Evolutionary conservation across 2,329 filamentous ascomycete genomes (phyloP), one percentile per base, ranked within the genome.

Genomic region (Chaetomium sp.): DNA sequence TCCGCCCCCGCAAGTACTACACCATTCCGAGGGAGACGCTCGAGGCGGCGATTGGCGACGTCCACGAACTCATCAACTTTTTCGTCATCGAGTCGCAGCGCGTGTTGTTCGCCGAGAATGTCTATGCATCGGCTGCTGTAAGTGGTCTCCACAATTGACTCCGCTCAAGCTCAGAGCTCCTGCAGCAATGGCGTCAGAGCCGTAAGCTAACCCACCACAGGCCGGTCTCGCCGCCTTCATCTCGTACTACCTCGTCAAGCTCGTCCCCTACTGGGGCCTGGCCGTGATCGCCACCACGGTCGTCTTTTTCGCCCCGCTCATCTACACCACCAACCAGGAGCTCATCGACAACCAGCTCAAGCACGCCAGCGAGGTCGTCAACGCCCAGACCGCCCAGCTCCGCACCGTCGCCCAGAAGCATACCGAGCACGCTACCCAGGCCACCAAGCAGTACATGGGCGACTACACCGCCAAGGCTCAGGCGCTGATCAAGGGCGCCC

Each of bases 21-120:
- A 89, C 86, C 5, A 76, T 90, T 50, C 83, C 87, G 10, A 83
- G 84, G 69, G 84, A 88, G 70, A 86, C 85, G 7, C 76, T 90
- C 47, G 85, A 90, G 71, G 75, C 78, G 64, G 70, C 87, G 68
- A 83, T 88, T 70, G 85, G 85, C 63, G 88, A 90, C 69, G 79
- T 87, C 49, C 85, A 89, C 72, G 87, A 90, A 77, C 82, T 90
- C 65, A 76, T 88, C 78, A 90, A 90, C 82, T 90, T 90, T 76
- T 87, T 90, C 71, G 81, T 89, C 67, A 89, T 90, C 64, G 88
- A 90, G 79, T 80, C 82, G 58, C 88, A 90, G 80, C 83, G 87
- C 67, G 85, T 90, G 69, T 73, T 90, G 63, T 90, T 87, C 69
- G 87, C 83, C 51, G 88, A 90, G 82, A 90, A 90, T 71, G 76